Evolutionary conservation across 768 basidiomycete species (phyloP).

Genomic region (Rhizopogon roseolus): DNA sequence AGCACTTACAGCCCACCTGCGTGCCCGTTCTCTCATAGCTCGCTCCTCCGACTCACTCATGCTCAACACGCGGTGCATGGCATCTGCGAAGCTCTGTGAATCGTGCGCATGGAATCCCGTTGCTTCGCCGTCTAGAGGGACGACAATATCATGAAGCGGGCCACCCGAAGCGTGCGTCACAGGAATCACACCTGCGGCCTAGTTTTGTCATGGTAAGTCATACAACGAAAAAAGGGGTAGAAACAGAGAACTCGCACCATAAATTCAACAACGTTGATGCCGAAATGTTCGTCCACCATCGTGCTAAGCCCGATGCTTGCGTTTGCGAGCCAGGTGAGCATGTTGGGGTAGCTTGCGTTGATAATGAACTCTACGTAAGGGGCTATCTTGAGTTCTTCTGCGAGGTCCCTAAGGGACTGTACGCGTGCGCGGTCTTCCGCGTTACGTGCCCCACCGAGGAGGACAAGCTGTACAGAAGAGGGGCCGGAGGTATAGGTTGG

Average conservation of each 20-base stretch:
- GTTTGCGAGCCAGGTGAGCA: slow-evolving; percentile 66
- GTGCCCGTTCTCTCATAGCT: slow-evolving; percentile 64
- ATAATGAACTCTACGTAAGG: slow-evolving; percentile 67
- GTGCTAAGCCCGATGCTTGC: slow-evolving; percentile 89
- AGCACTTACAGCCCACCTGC: slow-evolving; percentile 63
- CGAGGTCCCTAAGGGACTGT: slow-evolving; percentile 49
- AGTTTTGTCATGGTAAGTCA: slow-evolving; percentile 6
- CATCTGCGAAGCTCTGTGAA: slow-evolving; percentile 58
- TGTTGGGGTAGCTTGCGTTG: slow-evolving; percentile 72
- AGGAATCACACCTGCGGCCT: slow-evolving; percentile 94
- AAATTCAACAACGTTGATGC: slow-evolving; percentile 96
- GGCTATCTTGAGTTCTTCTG: slow-evolving; percentile 49
- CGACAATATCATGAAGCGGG: slow-evolving; percentile 86
- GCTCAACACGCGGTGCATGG: slow-evolving; percentile 58
- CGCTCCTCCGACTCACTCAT: slow-evolving; percentile 49
- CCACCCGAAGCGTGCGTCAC: slow-evolving; percentile 93
- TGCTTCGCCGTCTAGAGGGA: slow-evolving; percentile 63
- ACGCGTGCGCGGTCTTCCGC: slow-evolving; percentile 69
- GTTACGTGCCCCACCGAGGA: slow-evolving; percentile 87
- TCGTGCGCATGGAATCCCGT: slow-evolving; percentile 85
- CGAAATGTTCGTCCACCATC: slow-evolving; percentile 98
- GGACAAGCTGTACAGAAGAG: slow-evolving; percentile 50
- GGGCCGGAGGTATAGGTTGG: slow-evolving; percentile 46
- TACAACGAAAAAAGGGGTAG: slow-evolving; percentile 8
- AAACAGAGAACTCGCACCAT: slow-evolving; percentile 57